Conservation (phyloP, 202 grass and related monocot genomes). For the Carex arenaria region DNA sequence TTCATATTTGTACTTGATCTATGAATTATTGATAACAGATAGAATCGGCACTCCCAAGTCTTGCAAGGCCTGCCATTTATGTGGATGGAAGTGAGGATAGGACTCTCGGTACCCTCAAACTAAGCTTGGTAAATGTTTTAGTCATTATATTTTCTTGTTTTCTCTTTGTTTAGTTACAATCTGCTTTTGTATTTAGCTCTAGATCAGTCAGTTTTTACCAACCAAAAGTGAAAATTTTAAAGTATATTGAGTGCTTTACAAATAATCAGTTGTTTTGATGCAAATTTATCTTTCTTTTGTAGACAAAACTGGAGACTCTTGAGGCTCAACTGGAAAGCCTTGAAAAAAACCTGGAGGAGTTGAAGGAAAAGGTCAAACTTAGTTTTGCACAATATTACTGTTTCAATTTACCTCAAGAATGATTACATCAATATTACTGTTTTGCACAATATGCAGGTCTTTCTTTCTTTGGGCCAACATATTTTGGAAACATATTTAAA, state of each 20-base stretch:
- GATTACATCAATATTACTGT: not conserved
- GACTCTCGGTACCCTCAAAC: conserved; percentile 37
- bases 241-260: not conserved
- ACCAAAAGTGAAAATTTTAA: not conserved
- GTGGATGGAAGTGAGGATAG: conserved; percentile 39
- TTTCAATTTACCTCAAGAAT: not conserved
- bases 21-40: conserved; percentile 28
- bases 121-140: conserved; percentile 32
- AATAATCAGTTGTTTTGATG: not conserved
- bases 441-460: conserved; percentile 4
- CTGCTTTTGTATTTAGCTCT: not conserved
- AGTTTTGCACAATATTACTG: not conserved
- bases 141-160: not conserved
- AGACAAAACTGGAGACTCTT: conserved; percentile 87
- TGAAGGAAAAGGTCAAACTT: conserved; percentile 77
- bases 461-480: conserved; percentile 16
- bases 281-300: conserved; percentile 27
- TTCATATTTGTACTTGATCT: conserved; percentile 4
- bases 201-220: not conserved
- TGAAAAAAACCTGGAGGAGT: conserved; percentile 89
- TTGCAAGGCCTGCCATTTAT: conserved; percentile 35
- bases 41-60: conserved; percentile 37
- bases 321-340: conserved; percentile 71
- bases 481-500: conserved; percentile 25
- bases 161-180: not conserved